phyloP scores from a whole-genome alignment of 116 monocot genomes.

The Dioscorea cayenensis region DNA sequence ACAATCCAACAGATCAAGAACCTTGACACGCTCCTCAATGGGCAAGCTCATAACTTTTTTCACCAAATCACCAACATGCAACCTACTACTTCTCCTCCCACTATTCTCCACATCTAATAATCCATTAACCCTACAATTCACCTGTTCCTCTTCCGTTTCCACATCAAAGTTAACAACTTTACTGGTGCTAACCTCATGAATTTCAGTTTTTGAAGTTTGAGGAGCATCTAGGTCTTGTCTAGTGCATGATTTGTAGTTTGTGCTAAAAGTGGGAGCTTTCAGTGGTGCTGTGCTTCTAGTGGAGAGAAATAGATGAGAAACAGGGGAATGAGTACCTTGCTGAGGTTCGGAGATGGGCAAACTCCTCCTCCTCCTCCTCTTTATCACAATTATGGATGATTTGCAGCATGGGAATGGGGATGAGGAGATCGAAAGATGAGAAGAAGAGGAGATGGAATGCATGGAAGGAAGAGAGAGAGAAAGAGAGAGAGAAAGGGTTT shows the following conservation, averaged over 20 bases:
- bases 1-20: conserved; percentile 46
- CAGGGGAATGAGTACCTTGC: neutral
- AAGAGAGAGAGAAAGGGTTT: neutral
- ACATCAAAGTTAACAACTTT: neutral
- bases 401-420: neutral
- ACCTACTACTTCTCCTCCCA: conserved; percentile 1
- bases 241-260: neutral
- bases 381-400: neutral
- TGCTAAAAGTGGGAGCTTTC: neutral
- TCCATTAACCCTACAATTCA: neutral
- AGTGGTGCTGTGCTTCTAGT: neutral
- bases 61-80: conserved; percentile 12
- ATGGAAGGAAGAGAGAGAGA: conserved; percentile 4
- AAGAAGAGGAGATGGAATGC: neutral
- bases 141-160: neutral
- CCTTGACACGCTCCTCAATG: conserved; percentile 38
- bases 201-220: neutral
- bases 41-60: conserved; percentile 27
- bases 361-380: neutral
- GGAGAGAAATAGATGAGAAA: neutral
- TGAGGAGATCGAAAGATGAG: neutral
- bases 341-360: neutral
- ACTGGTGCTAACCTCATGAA: neutral
- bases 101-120: neutral
- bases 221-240: neutral